A percentile compares a stretch with the other conserved stretches of the same genome.
Conservation (phyloP, 805 yeast genomes). For the Candida ipomoeae region DNA sequence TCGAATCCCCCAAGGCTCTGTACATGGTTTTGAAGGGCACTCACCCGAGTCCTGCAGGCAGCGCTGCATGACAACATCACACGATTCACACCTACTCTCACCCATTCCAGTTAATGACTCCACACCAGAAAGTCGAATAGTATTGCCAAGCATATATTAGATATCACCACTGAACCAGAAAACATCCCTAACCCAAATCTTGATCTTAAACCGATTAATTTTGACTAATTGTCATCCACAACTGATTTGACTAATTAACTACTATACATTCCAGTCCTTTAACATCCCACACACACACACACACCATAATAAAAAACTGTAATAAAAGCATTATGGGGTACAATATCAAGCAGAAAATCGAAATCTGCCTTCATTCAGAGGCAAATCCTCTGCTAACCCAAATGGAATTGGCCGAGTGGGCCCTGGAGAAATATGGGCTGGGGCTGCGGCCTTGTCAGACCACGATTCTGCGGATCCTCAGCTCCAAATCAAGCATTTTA, state of each 20-base stretch:
- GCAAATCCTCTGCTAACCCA: conserved; percentile 68
- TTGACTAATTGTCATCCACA: background rate
- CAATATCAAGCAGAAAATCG: conserved; percentile 59
- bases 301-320: too few relatives aligned
- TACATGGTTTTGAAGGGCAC: background rate
- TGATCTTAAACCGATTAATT: background rate
- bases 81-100: background rate
- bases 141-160: too few relatives aligned
- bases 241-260: too few relatives aligned
- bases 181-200: too few relatives aligned
- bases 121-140: background rate
- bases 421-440: conserved; percentile 49
- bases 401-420: conserved; percentile 62
- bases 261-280: too few relatives aligned
- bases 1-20: background rate
- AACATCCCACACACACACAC: too few relatives aligned
- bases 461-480: conserved; percentile 57
- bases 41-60: conserved; percentile 2
- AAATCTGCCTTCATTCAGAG: conserved; percentile 63
- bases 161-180: too few relatives aligned
- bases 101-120: background rate
- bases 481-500: conserved; percentile 51
- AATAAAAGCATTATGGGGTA: conserved; percentile 42
- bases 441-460: conserved; percentile 61
- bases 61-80: conserved; percentile 2